Base-by-base conservation (phyloP, 768 basidiomycete species). In the Auriscalpium vulgare region DNA sequence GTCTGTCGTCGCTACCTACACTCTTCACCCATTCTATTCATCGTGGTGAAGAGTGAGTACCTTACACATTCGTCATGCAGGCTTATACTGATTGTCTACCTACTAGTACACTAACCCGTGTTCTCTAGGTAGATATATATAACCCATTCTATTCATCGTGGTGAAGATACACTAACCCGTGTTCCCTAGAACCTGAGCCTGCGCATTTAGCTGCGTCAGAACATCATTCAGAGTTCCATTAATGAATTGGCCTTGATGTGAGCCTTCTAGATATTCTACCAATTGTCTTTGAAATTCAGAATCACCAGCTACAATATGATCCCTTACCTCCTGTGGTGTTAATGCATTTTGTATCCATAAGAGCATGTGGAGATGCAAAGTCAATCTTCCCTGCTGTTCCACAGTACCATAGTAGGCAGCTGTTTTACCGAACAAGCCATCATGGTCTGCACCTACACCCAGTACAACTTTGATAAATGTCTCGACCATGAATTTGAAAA, bases 361-460 rank as follows among this genome's bases (percentile, higher is more conserved):
- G 14, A 63, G 36, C n/a, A 57, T 10, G 48, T 67, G 66, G 0
- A 64, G 29, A 53, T 67, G 64, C 23, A 67, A 53, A 11, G 66
- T 64, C 62, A 56, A 0, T 61, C 65, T n/a, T 5, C 29, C 29
- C 29, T 29, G 29, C 4, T 29, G 29, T 29, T 29, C 29, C 29
- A 29, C 29, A 29, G 60, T 63, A 1, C 63, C 65, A 56, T 64
- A 66, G 35, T 61, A 64, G 13, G 48, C 56, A 10, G 55, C 23
- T 5, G 60, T 63, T 4, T 61, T 23, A 4, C 65, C 63, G 56
- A 54, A 60, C n/a, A 64, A 16, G 0, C 62, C 63, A 13, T 38
- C 17, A n/a, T 35, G 4, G 10, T 49, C 51, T 5, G 7, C 1
- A 23, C 34, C 53, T 9, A 34, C 34, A 1, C 47, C 21, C 1